These are phyloP conservation scores for Agaricus sinodeliciosus DNA, from an alignment of 768 basidiomycete genomes.

Conservation along the genomic window DNA sequence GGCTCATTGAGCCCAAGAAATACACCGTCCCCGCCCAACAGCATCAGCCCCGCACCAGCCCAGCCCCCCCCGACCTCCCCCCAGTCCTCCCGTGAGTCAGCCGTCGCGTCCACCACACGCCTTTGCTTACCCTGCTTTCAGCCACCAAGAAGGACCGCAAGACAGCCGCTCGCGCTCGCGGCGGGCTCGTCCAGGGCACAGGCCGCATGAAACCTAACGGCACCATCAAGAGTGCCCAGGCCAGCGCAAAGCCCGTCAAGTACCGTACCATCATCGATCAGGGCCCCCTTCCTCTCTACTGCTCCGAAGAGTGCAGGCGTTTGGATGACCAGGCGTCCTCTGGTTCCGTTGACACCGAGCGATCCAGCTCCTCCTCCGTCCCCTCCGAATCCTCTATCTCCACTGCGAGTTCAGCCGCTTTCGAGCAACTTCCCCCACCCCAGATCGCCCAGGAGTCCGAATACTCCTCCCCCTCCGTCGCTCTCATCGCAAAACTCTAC, in stretches of 20 bases:
- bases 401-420: conserved; percentile 16
- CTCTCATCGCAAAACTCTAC: conserved; percentile 23
- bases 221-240: conserved; percentile 30
- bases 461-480: conserved; percentile 20
- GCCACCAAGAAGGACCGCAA: conserved; percentile 17
- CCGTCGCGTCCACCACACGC: not conserved
- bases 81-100: conserved; percentile 27
- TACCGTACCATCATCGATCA: conserved; percentile 73
- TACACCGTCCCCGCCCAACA: conserved; percentile 39
- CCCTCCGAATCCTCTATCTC: conserved; percentile 23
- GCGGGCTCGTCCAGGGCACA: conserved; percentile 60
- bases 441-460: not conserved
- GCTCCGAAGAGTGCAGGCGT: conserved; percentile 70
- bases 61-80: conserved; percentile 36
- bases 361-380: conserved; percentile 28
- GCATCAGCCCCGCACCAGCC: conserved; percentile 16
- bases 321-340: conserved; percentile 38
- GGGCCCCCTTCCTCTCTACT: conserved; percentile 75
- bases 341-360: not conserved
- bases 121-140: conserved; percentile 11
- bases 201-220: conserved; percentile 57
- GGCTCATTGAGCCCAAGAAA: conserved; percentile 78
- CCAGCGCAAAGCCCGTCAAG: conserved; percentile 28
- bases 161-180: conserved; percentile 29
- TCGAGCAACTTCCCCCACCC: not conserved